Evolutionary conservation across 331 rosid species (phyloP), one percentile per base, ranked within the genome.

Genomic region (Saraca asoca): DNA sequence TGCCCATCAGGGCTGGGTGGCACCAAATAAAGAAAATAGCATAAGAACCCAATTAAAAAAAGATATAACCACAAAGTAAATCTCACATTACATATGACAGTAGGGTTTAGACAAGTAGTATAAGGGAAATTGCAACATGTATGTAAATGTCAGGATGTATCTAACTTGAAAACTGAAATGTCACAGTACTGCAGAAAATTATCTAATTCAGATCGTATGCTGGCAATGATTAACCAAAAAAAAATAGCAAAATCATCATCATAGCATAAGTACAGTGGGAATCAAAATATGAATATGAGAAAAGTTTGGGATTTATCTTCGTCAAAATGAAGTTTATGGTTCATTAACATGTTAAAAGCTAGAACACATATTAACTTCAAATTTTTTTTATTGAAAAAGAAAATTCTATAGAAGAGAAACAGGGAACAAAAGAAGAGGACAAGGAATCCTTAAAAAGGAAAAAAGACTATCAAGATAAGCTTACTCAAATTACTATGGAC

Each of bases 1-100:
- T 20, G 78, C 79, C 96, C 96, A 75, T 78, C 70, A 82, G 96
- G 94, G 81, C 96, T 89, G 89, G 66, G 82, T 59, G 78, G 60
- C 73, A 79, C 69, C 78, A 66, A 64, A 79, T 77, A 64, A 77
- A 70, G 62, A 34, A 74, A 64, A 56, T 71, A 52, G 75, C 59
- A 69, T 73, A 66, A 79, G 82, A 78, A 73, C 49, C 68, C 69
- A 20, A 52, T 59, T 31, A 9, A 58, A 44, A 71, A 55, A 39
- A 15, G 42, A 20, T 60, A 54, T 69, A 74, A 60, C 53, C 57
- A 78, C 63, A 29, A 34, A 34, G 37, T 59, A 59, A 71, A 43
- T 52, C 24, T 70, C 14, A 64, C 39, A 43, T 14, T 10, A 14
- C 14, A 18, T 52, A 18, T 43, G 43, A 15, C 19, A 64, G 31